Evolutionary conservation across 1,139 yeast species (phyloP), one percentile per base, ranked within the genome.

Genomic region (Pichia sp.): DNA sequence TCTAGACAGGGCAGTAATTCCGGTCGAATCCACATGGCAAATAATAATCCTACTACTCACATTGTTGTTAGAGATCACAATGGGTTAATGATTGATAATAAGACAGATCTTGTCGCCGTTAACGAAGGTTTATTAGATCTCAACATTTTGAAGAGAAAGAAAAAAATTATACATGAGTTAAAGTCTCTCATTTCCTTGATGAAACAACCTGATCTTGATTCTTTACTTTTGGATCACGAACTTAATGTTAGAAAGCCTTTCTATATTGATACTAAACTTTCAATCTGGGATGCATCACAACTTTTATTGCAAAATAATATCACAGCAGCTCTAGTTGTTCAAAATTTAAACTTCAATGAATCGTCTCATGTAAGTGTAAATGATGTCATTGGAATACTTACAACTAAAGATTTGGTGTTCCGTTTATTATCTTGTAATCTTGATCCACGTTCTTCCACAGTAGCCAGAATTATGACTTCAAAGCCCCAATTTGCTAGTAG

Each of bases 401-500:
- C 71, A 1, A 64, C 66, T 32, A 67, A 66, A 45, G 71, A 67
- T 50, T 56, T 66, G 14, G 65, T 63, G 14, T 64, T 60, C 36
- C 49, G 70, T 30, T 70, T 66, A 0, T 43, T 67, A 21, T 65
- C 68, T 2, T 51, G 52, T 31, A 53, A 54, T 7, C 51, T 60
- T 26, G 62, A 66, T 44, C 61, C 68, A 0, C 45, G 44, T n/a
- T 51, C 50, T 1, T 61, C 66, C 9, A 62, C 61, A 5, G 63
- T 67, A 22, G 64, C 64, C 2, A 51, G 69, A 32, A 63, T 66
- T 1, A 60, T 67, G 60, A 67, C 71, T 0, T 60, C 69, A 3
- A 62, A 63, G 37, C 71, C 71, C 0, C 64, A 65, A 38, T 66
- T 62, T 56, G 71, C 70, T 1, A 58, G 54, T 24, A 61, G 59